phyloP scores from a whole-genome alignment of 225 moss, liverwort and hornwort species.

The Bryoerythrophyllum caledonicum region DNA sequence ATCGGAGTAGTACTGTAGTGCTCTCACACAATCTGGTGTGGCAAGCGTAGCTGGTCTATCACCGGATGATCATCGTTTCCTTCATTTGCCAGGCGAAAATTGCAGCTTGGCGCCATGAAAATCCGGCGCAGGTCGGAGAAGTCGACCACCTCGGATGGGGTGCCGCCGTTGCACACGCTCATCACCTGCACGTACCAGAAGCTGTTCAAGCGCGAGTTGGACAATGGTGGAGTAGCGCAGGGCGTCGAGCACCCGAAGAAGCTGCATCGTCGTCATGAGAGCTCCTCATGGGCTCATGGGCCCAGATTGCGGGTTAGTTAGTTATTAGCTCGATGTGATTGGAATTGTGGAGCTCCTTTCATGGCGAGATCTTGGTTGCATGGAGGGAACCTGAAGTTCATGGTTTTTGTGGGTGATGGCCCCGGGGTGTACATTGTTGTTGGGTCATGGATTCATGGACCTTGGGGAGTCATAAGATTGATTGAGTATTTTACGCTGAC shows the following conservation, averaged over 20 bases:
- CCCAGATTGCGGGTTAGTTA: conserved; percentile 30
- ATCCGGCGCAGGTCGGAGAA: conserved; percentile 54
- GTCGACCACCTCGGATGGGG: conserved; percentile 20
- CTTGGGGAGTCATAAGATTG: conserved; percentile 16
- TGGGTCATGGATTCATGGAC: conserved; percentile 41
- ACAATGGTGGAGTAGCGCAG: not conserved
- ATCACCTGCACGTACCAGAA: conserved; percentile 67
- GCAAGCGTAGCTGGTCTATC: too few species aligned
- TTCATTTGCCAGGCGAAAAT: not conserved
- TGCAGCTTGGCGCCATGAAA: conserved; percentile 27
- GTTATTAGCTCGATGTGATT: not conserved
- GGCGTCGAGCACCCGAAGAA: conserved; percentile 16
- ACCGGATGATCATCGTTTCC: conserved; percentile 18
- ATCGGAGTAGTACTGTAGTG: too few species aligned
- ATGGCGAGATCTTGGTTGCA: conserved; percentile 27
- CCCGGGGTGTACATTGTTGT: conserved; percentile 16
- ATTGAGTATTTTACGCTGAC: conserved; percentile 38
- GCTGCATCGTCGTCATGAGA: conserved; percentile 39
- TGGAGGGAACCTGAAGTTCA: conserved; percentile 19
- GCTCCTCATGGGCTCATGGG: conserved; percentile 36
- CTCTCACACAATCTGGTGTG: too few species aligned
- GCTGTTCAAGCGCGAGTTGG: conserved; percentile 48
- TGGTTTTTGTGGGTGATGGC: conserved; percentile 25
- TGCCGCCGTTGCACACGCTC: conserved; percentile 50
- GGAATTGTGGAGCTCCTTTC: conserved; percentile 2